phyloP scores from a whole-genome alignment of 371 early-diverging fungal genomes.

The Mortierella sp. region DNA sequence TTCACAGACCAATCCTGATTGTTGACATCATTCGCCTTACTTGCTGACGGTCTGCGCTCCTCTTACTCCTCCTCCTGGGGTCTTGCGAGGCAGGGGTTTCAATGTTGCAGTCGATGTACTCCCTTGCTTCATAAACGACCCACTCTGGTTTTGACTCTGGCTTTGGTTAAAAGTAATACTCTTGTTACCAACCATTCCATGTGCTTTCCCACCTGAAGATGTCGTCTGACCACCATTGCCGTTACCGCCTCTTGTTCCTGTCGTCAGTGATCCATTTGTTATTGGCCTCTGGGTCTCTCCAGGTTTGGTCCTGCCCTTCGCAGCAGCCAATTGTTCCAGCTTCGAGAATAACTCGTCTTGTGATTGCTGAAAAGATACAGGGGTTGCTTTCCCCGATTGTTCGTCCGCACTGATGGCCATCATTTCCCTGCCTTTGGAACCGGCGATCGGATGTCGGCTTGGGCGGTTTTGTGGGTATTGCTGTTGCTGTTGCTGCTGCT shows the following conservation, averaged over 20 bases:
- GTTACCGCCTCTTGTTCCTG: background rate
- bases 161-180: background rate
- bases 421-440: conserved; percentile 22
- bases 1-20: background rate
- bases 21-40: background rate
- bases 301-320: conserved; percentile 13
- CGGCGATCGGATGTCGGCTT: conserved; percentile 5
- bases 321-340: conserved; percentile 32
- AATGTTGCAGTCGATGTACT: conserved; percentile 2
- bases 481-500: background rate
- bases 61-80: conserved; percentile 35
- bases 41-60: background rate
- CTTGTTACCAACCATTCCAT: background rate
- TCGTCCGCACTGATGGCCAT: background rate
- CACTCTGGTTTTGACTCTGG: background rate
- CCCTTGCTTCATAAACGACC: background rate
- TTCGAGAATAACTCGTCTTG: conserved; percentile 49
- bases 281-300: background rate
- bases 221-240: background rate
- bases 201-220: background rate
- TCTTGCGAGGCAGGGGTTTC: background rate
- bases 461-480: conserved; percentile 7
- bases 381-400: background rate
- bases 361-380: conserved; percentile 37
- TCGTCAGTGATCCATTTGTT: background rate